phyloP scores from a whole-genome alignment of 805 yeast genomes.

The Metschnikowia amazonensis region DNA sequence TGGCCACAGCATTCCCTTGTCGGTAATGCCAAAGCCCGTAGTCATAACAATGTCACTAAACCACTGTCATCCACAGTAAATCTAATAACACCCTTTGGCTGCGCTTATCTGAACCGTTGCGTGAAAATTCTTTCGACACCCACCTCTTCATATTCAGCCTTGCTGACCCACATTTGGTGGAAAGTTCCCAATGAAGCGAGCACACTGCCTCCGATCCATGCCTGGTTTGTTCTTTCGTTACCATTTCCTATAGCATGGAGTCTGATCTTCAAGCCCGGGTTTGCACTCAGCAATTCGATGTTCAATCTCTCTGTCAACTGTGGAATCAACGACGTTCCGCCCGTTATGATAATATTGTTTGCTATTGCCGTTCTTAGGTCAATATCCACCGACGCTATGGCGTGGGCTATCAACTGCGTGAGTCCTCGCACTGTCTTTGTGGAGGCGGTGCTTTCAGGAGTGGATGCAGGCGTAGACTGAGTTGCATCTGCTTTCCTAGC shows the following conservation, averaged over 20 bases:
- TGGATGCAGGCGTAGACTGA: conserved; percentile 25
- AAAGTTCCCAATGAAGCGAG: conserved; percentile 86
- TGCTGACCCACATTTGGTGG: conserved; percentile 93
- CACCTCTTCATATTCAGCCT: conserved; percentile 80
- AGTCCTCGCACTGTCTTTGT: conserved; percentile 42
- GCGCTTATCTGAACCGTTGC: conserved; percentile 76
- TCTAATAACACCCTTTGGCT: too few species aligned
- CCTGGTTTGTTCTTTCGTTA: conserved; percentile 70
- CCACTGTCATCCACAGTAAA: too few species aligned
- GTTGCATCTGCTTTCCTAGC: conserved; percentile 43
- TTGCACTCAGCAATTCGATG: conserved; percentile 59
- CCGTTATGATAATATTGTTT: conserved; percentile 83
- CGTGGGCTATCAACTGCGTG: conserved; percentile 56
- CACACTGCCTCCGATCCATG: conserved; percentile 93
- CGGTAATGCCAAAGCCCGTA: too few species aligned
- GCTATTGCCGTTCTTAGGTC: conserved; percentile 83
- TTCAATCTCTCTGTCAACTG: conserved; percentile 76
- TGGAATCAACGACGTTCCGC: conserved; percentile 76
- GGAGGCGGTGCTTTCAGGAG: conserved; percentile 13
- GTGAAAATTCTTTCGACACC: conserved; percentile 77
- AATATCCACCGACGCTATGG: conserved; percentile 62
- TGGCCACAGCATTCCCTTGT: too few species aligned
- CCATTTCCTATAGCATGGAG: conserved; percentile 77
- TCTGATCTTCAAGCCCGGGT: conserved; percentile 84
- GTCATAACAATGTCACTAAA: too few species aligned